Conservation (phyloP, 225 moss, liverwort and hornwort genomes). For the Marchantia paleacea region DNA sequence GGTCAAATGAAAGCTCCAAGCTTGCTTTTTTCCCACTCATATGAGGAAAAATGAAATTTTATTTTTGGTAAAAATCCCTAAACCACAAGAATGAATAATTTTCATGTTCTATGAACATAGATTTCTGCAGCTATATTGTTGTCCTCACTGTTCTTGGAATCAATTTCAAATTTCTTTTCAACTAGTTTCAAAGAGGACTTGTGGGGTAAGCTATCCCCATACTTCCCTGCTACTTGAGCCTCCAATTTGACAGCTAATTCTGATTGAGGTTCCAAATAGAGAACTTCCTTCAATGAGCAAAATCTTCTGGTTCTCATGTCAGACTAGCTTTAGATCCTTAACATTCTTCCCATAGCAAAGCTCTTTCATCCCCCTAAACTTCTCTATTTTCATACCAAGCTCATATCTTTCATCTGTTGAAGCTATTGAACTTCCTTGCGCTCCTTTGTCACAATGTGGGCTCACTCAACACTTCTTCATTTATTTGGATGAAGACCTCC, state of each 20-base stretch:
- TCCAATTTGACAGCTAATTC: not conserved
- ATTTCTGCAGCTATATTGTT: not conserved
- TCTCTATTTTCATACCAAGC: constrained; percentile 39
- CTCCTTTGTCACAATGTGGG: constrained; percentile 20
- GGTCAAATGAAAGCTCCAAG: too few relatives aligned
- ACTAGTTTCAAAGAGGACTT: not conserved
- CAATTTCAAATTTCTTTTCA: too few relatives aligned
- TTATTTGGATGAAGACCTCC: constrained; percentile 38
- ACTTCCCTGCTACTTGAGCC: not conserved
- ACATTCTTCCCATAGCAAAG: constrained; percentile 11
- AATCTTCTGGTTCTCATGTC: constrained; percentile 8
- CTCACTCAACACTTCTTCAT: constrained; percentile 26
- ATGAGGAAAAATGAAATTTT: too few relatives aligned
- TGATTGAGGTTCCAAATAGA: not conserved
- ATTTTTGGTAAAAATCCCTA: too few relatives aligned
- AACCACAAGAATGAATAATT: too few relatives aligned
- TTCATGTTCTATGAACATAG: constrained; percentile 9
- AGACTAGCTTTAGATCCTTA: not conserved
- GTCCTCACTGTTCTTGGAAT: not conserved
- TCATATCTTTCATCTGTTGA: constrained; percentile 41
- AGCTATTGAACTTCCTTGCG: constrained; percentile 16
- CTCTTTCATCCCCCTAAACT: constrained; percentile 41
- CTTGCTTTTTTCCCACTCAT: too few relatives aligned
- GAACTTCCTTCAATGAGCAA: constrained; percentile 6
- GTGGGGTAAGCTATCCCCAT: not conserved